Conservation (phyloP, 768 basidiomycete genomes). For the Russula virescens region DNA sequence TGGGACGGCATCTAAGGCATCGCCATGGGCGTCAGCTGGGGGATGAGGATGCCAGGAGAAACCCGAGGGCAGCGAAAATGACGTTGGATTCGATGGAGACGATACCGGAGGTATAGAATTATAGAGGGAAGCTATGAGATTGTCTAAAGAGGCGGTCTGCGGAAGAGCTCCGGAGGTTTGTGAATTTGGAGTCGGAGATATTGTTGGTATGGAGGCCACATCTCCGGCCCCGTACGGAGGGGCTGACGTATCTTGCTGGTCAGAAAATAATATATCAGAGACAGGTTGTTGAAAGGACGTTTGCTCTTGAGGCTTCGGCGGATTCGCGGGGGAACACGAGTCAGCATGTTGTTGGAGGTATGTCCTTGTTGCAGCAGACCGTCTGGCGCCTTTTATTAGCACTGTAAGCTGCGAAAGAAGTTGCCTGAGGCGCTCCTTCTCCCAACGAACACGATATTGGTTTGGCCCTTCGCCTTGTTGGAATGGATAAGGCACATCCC, state of each 20-base stretch:
- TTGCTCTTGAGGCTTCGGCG: not conserved
- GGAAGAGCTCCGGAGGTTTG: conserved; percentile 16
- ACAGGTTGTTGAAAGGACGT: not conserved
- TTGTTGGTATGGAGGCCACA: not conserved
- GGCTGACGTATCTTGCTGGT: not conserved
- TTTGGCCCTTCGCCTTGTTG: conserved; percentile 62
- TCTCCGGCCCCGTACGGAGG: not conserved
- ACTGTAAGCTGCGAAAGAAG: conserved; percentile 55
- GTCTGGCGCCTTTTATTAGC: conserved; percentile 54
- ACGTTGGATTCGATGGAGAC: not conserved
- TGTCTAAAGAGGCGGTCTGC: conserved; percentile 34
- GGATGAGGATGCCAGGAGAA: not conserved
- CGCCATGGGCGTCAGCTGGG: conserved; percentile 3
- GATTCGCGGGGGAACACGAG: not conserved
- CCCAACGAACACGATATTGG: conserved; percentile 61
- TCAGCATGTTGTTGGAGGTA: conserved; percentile 33
- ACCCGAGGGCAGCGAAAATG: not conserved
- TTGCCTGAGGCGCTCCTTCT: conserved; percentile 54
- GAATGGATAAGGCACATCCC: conserved; percentile 83
- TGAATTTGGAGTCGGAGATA: not conserved
- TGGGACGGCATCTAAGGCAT: conserved; percentile 2
- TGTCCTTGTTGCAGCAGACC: conserved; percentile 55
- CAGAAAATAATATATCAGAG: not conserved
- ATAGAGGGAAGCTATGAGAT: conserved; percentile 30
- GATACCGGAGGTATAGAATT: conserved; percentile 3